phyloP scores from a whole-genome alignment of 2,329 filamentous ascomycete genomes.

The Colletotrichum godetiae region DNA sequence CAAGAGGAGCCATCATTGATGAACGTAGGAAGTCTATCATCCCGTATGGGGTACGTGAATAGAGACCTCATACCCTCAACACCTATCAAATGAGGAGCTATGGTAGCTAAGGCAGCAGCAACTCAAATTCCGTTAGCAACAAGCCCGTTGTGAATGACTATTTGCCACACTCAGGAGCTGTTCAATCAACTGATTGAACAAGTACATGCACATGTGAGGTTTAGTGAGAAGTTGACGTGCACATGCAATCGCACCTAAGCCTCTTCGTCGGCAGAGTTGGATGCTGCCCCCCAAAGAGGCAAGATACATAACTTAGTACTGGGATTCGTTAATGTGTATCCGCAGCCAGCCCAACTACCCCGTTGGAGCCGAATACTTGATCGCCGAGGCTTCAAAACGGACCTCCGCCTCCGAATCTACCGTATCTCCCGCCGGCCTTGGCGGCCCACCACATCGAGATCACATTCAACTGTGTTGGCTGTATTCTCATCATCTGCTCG shows the following conservation, averaged over 20 bases:
- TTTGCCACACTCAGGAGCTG: background rate
- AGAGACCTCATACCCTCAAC: too few relatives aligned
- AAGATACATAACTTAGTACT: background rate
- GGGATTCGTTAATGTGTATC: background rate
- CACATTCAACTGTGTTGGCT: background rate
- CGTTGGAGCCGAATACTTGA: background rate
- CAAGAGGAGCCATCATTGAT: background rate
- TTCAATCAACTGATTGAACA: background rate
- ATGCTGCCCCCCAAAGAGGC: background rate
- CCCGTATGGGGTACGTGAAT: background rate
- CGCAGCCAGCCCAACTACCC: background rate
- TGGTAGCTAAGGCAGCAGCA: too few relatives aligned
- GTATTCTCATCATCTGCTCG: background rate
- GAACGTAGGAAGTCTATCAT: background rate
- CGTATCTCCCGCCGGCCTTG: background rate
- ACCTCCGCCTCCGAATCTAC: background rate
- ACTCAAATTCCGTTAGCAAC: too few relatives aligned
- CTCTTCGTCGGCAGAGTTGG: too few relatives aligned
- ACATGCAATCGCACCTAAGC: background rate
- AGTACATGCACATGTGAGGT: background rate
- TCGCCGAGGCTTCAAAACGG: background rate
- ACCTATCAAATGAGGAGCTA: too few relatives aligned
- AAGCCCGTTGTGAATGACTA: too few relatives aligned
- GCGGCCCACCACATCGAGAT: rapidly evolving
- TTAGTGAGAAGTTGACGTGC: background rate